Conservation (phyloP, 1,284 basidiomycete species). For the Tetrapyrgos nigripes region DNA sequence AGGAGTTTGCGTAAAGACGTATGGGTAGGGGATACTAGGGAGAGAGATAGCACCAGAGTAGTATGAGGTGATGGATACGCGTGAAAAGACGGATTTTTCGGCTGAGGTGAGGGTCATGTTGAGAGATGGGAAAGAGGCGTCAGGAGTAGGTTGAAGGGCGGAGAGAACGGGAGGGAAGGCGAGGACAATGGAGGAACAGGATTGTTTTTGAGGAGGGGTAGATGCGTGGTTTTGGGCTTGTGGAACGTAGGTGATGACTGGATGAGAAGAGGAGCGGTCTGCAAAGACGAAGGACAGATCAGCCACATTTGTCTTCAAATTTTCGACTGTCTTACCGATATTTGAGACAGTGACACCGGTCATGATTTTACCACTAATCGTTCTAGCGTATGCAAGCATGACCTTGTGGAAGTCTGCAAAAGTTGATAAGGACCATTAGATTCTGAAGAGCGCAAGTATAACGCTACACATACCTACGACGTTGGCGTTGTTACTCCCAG, state of each 20-base stretch:
- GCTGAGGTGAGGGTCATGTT: conserved; percentile 3
- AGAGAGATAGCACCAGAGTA: conserved; percentile 6
- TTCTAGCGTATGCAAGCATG: conserved; percentile 8
- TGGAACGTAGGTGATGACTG: conserved; percentile 5
- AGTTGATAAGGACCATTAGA: too few relatives aligned
- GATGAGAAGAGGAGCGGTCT: too few relatives aligned
- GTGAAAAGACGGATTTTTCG: neutral
- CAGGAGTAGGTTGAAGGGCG: conserved; percentile 2
- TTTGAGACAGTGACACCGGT: conserved; percentile 7
- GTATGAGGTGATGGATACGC: conserved; percentile 10
- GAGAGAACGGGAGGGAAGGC: conserved; percentile 11
- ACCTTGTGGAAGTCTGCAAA: conserved; percentile 14
- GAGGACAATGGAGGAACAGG: conserved; percentile 8
- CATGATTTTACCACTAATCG: neutral
- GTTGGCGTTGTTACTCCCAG: neutral
- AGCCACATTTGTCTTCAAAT: neutral
- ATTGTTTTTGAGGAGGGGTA: neutral
- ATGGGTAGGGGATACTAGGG: neutral
- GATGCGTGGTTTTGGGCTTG: too few relatives aligned
- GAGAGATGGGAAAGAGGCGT: too few relatives aligned
- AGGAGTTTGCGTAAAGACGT: conserved; percentile 5
- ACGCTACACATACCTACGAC: conserved; percentile 6
- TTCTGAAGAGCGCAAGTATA: neutral
- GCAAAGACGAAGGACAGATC: too few relatives aligned
- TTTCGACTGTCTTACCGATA: conserved; percentile 6